A percentile compares a stretch with the other conserved stretches of the same genome.
These are phyloP conservation scores for Starmera quercuum DNA, from an alignment of 805 yeast genomes.

Conservation along the genomic window DNA sequence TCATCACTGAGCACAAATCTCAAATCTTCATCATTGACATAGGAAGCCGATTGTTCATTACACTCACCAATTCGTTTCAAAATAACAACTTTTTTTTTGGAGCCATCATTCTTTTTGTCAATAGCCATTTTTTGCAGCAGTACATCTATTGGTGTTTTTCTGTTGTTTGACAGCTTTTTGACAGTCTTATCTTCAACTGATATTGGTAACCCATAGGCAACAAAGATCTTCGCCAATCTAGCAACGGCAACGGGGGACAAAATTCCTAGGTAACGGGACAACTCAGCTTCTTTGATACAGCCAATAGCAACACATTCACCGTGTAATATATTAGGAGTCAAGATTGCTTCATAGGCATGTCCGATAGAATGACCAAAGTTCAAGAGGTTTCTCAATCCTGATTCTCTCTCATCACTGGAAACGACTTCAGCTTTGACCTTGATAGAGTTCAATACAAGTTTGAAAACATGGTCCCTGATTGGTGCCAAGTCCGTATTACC, in stretches of 20 bases:
- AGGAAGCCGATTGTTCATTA: slow-evolving; percentile 80
- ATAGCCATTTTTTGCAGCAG: slow-evolving; percentile 83
- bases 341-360: slow-evolving; percentile 95
- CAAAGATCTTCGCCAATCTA: slow-evolving; percentile 72
- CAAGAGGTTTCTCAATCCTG: slow-evolving; percentile 83
- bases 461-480: slow-evolving; percentile 66
- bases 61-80: slow-evolving; percentile 84
- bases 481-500: slow-evolving; percentile 54
- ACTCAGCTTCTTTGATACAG: slow-evolving; percentile 89
- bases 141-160: slow-evolving; percentile 67
- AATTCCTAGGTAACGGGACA: slow-evolving; percentile 85
- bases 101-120: slow-evolving; percentile 94
- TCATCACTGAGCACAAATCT: slow-evolving; percentile 81
- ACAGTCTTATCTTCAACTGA: slow-evolving; percentile 67
- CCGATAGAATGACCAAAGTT: slow-evolving; percentile 98
- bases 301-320: slow-evolving; percentile 99
- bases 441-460: slow-evolving; percentile 79
- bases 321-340: slow-evolving; percentile 93
- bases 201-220: slow-evolving; percentile 82
- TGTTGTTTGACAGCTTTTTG: slow-evolving; percentile 58
- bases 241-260: slow-evolving; percentile 92
- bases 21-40: slow-evolving; percentile 73
- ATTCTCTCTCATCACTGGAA: slow-evolving; percentile 88
- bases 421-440: slow-evolving; percentile 92
- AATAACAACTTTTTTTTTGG: slow-evolving; percentile 79